Evolutionary conservation across 441 rosid species (phyloP), one percentile per base, ranked within the genome.

Genomic region (Capsella rubella): DNA sequence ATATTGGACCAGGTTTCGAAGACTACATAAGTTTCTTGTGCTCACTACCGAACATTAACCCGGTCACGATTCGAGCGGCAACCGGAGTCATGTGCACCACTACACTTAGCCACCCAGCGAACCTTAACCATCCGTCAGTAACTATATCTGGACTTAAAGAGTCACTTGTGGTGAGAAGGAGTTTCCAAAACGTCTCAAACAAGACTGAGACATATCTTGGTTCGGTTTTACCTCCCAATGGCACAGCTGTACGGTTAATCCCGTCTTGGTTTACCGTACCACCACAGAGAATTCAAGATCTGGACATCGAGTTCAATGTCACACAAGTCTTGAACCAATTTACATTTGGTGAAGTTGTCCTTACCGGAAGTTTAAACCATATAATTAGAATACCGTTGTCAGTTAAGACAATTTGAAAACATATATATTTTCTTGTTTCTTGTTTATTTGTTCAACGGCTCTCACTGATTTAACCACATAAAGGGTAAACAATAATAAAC

Each of bases 121-220:
- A 87, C 76, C 83, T 95, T 66, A 93, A 95, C 83, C 82, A 88
- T 27, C 98, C 97, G 2, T 92, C 95, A 1, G 85, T 95, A 53
- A 90, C 93, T 6, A 79, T 89, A 73, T 87, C 96, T 39, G 64
- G 84, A 14, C 80, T 93, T 7, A 69, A 49, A 50, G 81, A 81
- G 15, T 75, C 86, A 10, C 82, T 67, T 64, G 71, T 55, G 9
- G 64, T 91, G 74, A 77, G 49, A 40, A 82, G 96, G 74, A 87
- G 85, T 65, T 84, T 93, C 75, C 87, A 63, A 71, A 91, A 87
- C 37, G 92, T 87, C 11, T 87, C 82, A 1, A 70, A 63, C 70
- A 84, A 78, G 72, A 76, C 82, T 15, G 94, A 91, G 79, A 87
- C 87, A 18, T 87, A 88, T 73, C 15, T 81, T 8, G 69, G 84